Percentiles rank a stretch among this genome's conserved stretches.
These are phyloP conservation scores for Epichloe festucae DNA, from an alignment of 2,329 filamentous ascomycete species.

Conservation along the genomic window DNA sequence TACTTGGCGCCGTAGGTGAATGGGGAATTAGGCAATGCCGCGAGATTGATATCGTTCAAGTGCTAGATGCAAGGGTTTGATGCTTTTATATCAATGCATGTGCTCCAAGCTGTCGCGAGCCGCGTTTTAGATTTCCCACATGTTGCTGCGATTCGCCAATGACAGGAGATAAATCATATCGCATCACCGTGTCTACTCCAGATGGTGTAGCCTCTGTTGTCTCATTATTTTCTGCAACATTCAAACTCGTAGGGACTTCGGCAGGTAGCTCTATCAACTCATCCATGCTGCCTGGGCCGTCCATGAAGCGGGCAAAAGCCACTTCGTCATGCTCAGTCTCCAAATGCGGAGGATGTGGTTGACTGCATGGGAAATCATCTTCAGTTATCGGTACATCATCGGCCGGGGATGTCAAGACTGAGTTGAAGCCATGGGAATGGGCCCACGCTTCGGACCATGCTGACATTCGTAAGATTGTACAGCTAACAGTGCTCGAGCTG, in stretches of 20 bases:
- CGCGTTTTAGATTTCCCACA: constrained; percentile 10
- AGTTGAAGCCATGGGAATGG: constrained; percentile 26
- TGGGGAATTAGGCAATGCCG: constrained; percentile 15
- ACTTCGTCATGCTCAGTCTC: constrained; percentile 9
- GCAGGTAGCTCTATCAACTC: constrained; percentile 30
- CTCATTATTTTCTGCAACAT: not conserved
- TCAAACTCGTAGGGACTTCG: constrained; percentile 21
- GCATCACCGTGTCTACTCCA: not conserved
- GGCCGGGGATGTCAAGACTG: constrained; percentile 32
- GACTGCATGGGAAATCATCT: constrained; percentile 14
- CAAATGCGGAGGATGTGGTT: constrained; percentile 8
- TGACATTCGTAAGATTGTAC: constrained; percentile 35
- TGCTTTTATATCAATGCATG: constrained; percentile 26
- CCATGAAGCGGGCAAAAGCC: not conserved
- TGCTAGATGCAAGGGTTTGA: constrained; percentile 32
- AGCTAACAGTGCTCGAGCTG: constrained; percentile 24
- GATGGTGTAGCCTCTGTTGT: not conserved
- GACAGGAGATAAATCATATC: not conserved
- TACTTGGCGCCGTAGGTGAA: constrained; percentile 23
- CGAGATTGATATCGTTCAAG: constrained; percentile 17
- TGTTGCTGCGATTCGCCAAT: constrained; percentile 8
- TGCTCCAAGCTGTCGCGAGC: constrained; percentile 11
- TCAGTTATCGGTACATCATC: constrained; percentile 25
- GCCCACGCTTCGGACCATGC: constrained; percentile 28
- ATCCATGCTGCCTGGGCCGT: constrained; percentile 9